Conservation (phyloP, 768 basidiomycete species). For the Holtermanniella nyarrowii region DNA sequence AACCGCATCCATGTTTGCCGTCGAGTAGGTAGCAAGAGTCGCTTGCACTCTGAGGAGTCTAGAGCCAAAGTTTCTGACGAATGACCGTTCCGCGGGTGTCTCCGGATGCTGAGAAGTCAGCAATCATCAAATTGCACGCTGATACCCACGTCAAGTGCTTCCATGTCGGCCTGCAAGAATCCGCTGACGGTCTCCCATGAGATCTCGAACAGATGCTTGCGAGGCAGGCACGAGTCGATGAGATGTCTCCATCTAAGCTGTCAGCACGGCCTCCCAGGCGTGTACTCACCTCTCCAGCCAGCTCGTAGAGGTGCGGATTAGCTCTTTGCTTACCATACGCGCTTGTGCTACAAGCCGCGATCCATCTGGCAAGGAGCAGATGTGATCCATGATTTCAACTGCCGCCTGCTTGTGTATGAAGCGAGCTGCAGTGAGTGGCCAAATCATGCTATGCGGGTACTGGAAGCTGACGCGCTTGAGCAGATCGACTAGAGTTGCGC, state of each 20-base stretch:
- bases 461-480: constrained; percentile 31
- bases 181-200: constrained; percentile 26
- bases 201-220: constrained; percentile 29
- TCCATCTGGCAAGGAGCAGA: constrained; percentile 32
- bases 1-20: constrained; percentile 14
- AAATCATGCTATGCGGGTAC: constrained; percentile 39
- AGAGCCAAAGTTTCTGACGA: constrained; percentile 28
- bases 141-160: constrained; percentile 13
- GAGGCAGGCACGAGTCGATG: constrained; percentile 28
- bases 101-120: constrained; percentile 19
- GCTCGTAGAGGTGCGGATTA: constrained; percentile 32
- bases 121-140: background rate
- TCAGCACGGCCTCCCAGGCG: no score
- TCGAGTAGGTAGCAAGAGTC: constrained; percentile 14
- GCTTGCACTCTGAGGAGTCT: constrained; percentile 16
- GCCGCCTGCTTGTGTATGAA: constrained; percentile 33
- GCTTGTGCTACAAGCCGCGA: constrained; percentile 30
- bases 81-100: constrained; percentile 37
- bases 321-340: constrained; percentile 32
- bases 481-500: constrained; percentile 24
- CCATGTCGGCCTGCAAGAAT: constrained; percentile 27
- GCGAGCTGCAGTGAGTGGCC: constrained; percentile 38
- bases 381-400: constrained; percentile 32
- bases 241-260: constrained; percentile 22
- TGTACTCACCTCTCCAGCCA: constrained; percentile 32